Base-by-base conservation (phyloP, 306 rosid species). In the Comarum palustre region DNA sequence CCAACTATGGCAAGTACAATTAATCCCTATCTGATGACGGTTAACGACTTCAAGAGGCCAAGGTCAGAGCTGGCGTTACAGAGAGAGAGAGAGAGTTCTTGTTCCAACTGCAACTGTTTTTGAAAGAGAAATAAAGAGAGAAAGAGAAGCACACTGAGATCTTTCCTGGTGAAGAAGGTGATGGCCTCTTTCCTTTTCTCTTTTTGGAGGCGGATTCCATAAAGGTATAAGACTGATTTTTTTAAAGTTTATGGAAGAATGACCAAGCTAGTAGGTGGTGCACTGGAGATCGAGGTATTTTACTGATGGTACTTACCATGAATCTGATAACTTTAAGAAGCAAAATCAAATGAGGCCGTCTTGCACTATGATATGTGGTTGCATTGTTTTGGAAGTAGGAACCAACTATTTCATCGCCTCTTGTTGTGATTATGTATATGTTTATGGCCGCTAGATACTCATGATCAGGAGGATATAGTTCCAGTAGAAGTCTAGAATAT, bases 131-230 rank as follows among this genome's bases (percentile, higher is more conserved):
- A 20, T 17, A 4, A 54, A 32, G 14, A 66, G n/a, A n/a, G 39
- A 31, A 1, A 8, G 6, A 50, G 38, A 58, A 54, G 19, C 73
- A 25, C 46, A 45, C 20, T 59, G 43, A 68, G 78, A 77, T 77
- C 69, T 77, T 27, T 67, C 15, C 76, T 43, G 75, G 78, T 16
- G 78, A 51, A 42, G 46, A 2, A 61, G 78, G 81, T 32, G 42
- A 62, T 22, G 24, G 48, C 5, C 16, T 7, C 0, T 22, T 76
- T 59, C 29, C 6, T 2, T 46, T 8, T 8, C 31, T 10, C 41
- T 9, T 58, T 19, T 51, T 27, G 22, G 6, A 19, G 1, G n/a
- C n/a, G n/a, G n/a, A n/a, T 60, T 5, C 65, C 31, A 41, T 41
- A 0, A 24, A 24, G 19, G 12, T 39, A 16, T 25, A n/a, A n/a